A percentile compares a stretch with the other conserved stretches of the same genome.
Conservation (phyloP, 768 basidiomycete genomes). For the Collybia mongolica region DNA sequence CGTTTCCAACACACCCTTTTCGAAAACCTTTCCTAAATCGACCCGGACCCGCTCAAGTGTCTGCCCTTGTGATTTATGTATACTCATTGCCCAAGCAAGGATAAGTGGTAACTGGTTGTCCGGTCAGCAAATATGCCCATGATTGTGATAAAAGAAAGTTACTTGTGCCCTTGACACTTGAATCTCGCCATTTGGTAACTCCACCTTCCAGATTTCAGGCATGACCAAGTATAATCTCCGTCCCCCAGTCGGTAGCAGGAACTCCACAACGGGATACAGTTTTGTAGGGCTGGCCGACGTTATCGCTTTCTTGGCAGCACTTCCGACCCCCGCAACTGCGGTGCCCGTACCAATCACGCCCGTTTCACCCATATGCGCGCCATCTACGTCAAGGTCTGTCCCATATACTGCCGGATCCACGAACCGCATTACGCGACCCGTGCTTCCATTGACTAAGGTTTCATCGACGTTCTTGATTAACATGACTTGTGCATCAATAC, state of each 20-base stretch:
- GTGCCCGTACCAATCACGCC: slow-evolving; percentile 28
- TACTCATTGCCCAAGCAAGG: slow-evolving; percentile 96
- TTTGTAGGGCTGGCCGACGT: slow-evolving; percentile 17
- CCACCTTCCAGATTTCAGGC: slow-evolving; percentile 83
- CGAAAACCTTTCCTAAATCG: slow-evolving; percentile 90
- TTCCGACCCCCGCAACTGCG: slow-evolving; percentile 15
- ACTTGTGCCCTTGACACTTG: slow-evolving; percentile 83
- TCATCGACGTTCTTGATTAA: slow-evolving; percentile 94
- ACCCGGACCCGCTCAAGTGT: slow-evolving; percentile 94
- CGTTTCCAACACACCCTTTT: slow-evolving; percentile 59
- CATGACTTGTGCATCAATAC: slow-evolving; percentile 89
- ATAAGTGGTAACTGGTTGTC: slow-evolving; percentile 73
- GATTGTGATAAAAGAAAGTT: slow-evolving; percentile 14
- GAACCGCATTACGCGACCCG: slow-evolving; percentile 84
- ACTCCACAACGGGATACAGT: slow-evolving; percentile 75
- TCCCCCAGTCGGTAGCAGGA: slow-evolving; percentile 57
- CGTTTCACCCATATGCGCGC: slow-evolving; percentile 21
- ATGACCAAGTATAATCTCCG: slow-evolving; percentile 55
- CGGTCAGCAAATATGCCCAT: neutral
- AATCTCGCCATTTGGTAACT: slow-evolving; percentile 83
- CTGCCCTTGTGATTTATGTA: slow-evolving; percentile 98
- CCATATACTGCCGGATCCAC: slow-evolving; percentile 48
- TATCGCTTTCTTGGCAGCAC: slow-evolving; percentile 23
- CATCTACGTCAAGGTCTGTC: slow-evolving; percentile 35
- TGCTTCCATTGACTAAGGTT: slow-evolving; percentile 88